Percentiles rank a stretch among this genome's conserved stretches.
phyloP scores from a whole-genome alignment of 1,284 basidiomycete genomes.

The Hymenochaete sp. region DNA sequence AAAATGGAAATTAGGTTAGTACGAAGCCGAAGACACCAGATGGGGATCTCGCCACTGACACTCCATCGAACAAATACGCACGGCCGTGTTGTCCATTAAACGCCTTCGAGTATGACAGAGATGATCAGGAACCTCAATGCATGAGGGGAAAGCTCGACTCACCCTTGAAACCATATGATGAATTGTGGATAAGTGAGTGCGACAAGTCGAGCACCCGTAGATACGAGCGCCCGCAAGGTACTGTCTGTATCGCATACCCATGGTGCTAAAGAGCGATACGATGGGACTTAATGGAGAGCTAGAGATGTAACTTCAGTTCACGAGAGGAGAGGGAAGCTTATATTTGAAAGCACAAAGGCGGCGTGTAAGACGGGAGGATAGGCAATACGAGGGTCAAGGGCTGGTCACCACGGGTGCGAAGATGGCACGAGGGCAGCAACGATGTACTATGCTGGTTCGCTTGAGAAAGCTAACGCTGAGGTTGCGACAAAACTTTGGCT shows the following conservation, averaged over 20 bases:
- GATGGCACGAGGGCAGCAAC: too few species aligned
- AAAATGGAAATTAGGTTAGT: conserved; percentile 12
- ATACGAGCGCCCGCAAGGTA: conserved; percentile 85
- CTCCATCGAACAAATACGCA: conserved; percentile 87
- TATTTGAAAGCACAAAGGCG: conserved; percentile 1
- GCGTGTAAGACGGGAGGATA: neutral
- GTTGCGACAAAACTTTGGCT: too few species aligned
- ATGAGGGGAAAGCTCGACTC: conserved; percentile 25
- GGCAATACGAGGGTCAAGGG: conserved; percentile 14
- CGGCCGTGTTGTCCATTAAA: conserved; percentile 94
- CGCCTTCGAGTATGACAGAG: conserved; percentile 40
- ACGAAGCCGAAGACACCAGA: neutral
- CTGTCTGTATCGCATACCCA: conserved; percentile 85
- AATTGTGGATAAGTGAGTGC: conserved; percentile 88
- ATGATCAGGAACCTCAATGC: neutral
- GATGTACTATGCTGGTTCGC: too few species aligned
- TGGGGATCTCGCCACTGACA: conserved; percentile 48
- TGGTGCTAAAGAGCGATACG: conserved; percentile 30
- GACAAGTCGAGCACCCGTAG: conserved; percentile 86
- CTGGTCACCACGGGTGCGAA: too few species aligned
- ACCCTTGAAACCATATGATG: conserved; percentile 91
- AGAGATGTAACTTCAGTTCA: neutral
- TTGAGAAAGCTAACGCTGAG: too few species aligned
- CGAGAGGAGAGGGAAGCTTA: neutral
- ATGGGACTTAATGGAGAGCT: neutral